Evolutionary conservation across 1,139 yeast genomes (phyloP), one percentile per base, ranked within the genome.

Genomic region (Geotrichum aggregatum): DNA sequence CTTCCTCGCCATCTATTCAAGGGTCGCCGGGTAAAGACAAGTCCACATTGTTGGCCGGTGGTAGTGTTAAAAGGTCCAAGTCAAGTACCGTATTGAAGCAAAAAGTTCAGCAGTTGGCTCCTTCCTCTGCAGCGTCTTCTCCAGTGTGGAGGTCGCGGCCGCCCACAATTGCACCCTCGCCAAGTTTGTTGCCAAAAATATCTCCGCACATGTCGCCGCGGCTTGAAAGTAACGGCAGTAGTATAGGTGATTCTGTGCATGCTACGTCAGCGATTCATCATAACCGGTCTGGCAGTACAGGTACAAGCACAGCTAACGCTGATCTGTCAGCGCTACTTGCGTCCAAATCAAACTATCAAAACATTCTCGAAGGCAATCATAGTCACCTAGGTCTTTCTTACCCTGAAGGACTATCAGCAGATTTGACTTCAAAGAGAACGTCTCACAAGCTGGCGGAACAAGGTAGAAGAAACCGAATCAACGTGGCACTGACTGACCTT

Each of bases 361-460:
- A 70, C 57, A 70, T 73, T 34, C 63, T 73, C n/a, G 76, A 73
- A 51, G 76, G 76, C 36, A 71, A 67, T 24, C 75, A 72, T 60
- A 65, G 61, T 50, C 73, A 70, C 49, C 64, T 72, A 18, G 76
- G 75, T 1, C 61, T 72, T 30, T 58, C 68, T 30, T 70, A 71
- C 48, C 75, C 76, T 1, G 74, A 70, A 49, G 70, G 69, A 16
- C 60, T 73, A 47, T 63, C 70, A 22, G 67, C 68, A 6, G 73
- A 71, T 41, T 58, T 72, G 52, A 69, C 73, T 16, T 67, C 71
- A 22, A 73, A 73, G 58, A 67, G 74, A 49, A 85, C 92, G 3
- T 83, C 87, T 24, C 98, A 92, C 69, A 91, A 92, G 65, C 76
- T 87, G 26, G 98, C 98, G 0, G 98, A 92, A 69, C 97, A 92